These are phyloP conservation scores for Magnolia officinalis DNA, from an alignment of 164 flowering plant species.

Conservation along the genomic window DNA sequence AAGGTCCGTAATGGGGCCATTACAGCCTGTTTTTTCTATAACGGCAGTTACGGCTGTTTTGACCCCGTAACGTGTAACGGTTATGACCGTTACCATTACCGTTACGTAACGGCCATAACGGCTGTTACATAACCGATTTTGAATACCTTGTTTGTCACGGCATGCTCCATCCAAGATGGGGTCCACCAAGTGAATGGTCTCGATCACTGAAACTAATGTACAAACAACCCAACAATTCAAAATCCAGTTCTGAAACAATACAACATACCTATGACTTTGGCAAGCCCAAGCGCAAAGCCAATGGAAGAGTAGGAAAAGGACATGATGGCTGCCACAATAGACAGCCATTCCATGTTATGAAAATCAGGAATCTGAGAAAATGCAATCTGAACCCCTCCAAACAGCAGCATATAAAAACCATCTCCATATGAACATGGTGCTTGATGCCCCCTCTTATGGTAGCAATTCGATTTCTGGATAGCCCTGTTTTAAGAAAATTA, in stretches of 20 bases:
- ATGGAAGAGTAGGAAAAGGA: conserved; percentile 61
- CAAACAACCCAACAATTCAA: neutral
- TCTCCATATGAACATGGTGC: conserved; percentile 47
- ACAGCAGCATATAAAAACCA: conserved; percentile 50
- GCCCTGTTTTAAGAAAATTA: conserved; percentile 42
- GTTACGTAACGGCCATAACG: too few species aligned
- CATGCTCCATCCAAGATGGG: neutral
- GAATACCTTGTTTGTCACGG: neutral
- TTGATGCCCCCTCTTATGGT: conserved; percentile 56
- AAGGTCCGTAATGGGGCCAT: too few species aligned
- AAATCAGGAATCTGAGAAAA: conserved; percentile 76
- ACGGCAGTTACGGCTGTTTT: too few species aligned
- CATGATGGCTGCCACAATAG: conserved; percentile 67
- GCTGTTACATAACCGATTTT: too few species aligned
- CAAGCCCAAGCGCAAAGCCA: conserved; percentile 44
- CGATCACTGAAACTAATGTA: neutral
- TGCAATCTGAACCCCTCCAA: conserved; percentile 56
- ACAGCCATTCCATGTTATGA: conserved; percentile 66
- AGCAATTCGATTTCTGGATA: conserved; percentile 63
- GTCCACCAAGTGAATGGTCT: neutral
- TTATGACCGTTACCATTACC: too few species aligned
- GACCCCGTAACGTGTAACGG: too few species aligned
- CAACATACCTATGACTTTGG: conserved; percentile 51
- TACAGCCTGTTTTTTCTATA: too few species aligned
- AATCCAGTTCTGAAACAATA: neutral